Percentiles rank a stretch among this genome's conserved stretches.
Evolutionary conservation across 2,329 filamentous ascomycete genomes (phyloP).

Genomic region (Verticillium longisporum): DNA sequence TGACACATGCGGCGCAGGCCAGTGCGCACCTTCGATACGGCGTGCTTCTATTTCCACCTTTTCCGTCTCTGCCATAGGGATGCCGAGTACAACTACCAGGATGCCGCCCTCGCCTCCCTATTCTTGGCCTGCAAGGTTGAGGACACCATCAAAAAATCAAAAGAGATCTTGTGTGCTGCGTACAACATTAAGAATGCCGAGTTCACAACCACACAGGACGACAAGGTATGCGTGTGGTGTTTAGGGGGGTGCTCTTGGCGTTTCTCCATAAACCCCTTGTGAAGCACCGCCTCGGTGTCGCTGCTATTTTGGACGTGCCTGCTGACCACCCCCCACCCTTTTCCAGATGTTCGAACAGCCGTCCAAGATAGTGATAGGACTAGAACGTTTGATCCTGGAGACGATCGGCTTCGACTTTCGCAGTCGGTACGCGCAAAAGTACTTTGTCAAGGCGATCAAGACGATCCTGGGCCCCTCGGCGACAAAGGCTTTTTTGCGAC

Average conservation of each 20-base stretch:
- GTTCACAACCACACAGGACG: slow-evolving; percentile 69
- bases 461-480: slow-evolving; percentile 41
- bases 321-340: background rate
- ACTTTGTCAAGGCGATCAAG: slow-evolving; percentile 72
- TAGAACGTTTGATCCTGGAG: slow-evolving; percentile 90
- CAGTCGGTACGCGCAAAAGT: slow-evolving; percentile 78
- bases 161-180: slow-evolving; percentile 83
- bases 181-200: slow-evolving; percentile 73
- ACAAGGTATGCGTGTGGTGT: slow-evolving; percentile 58
- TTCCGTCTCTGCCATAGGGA: slow-evolving; percentile 84
- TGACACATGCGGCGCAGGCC: slow-evolving; percentile 46
- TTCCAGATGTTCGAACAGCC: slow-evolving; percentile 69
- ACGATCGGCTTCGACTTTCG: slow-evolving; percentile 91
- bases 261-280: background rate
- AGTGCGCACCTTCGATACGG: slow-evolving; percentile 85
- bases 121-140: slow-evolving; percentile 97
- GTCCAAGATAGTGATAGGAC: slow-evolving; percentile 75
- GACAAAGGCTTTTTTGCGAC: slow-evolving; percentile 52
- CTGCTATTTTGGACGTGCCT: background rate
- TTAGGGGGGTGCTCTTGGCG: background rate
- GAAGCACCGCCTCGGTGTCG: background rate
- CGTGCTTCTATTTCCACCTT: slow-evolving; percentile 87
- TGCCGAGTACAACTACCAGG: slow-evolving; percentile 76
- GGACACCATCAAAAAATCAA: slow-evolving; percentile 94
- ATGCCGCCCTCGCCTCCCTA: slow-evolving; percentile 80